phyloP scores from a whole-genome alignment of 768 basidiomycete species.

The Kwoniella heveanensis region DNA sequence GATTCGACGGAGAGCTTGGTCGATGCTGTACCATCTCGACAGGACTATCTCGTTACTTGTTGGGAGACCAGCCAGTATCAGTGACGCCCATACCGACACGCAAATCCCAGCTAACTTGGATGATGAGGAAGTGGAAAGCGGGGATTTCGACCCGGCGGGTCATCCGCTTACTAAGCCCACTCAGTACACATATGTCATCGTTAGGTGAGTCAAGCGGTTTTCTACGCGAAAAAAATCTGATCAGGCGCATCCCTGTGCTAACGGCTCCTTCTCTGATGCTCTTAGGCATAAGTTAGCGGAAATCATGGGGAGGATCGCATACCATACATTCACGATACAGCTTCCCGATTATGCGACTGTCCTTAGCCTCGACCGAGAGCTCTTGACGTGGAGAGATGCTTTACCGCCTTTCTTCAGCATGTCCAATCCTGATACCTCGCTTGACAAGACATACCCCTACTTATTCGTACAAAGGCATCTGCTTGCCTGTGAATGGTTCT shows the following conservation, averaged over 20 bases:
- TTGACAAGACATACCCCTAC: slow-evolving; percentile 54
- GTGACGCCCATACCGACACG: slow-evolving; percentile 56
- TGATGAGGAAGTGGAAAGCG: slow-evolving; percentile 54
- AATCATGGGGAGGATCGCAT: slow-evolving; percentile 56
- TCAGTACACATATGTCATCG: slow-evolving; percentile 55
- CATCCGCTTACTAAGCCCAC: slow-evolving; percentile 55
- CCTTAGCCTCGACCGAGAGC: slow-evolving; percentile 55
- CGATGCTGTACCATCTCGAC: slow-evolving; percentile 56
- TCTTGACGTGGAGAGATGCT: slow-evolving; percentile 51
- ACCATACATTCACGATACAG: slow-evolving; percentile 57
- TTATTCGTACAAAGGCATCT: slow-evolving; percentile 57
- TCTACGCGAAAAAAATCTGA: too few relatives aligned
- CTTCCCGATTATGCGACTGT: slow-evolving; percentile 56
- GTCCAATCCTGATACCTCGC: slow-evolving; percentile 51
- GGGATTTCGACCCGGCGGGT: slow-evolving; percentile 54
- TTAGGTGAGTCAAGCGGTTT: slow-evolving; percentile 34
- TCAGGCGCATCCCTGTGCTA: neutral
- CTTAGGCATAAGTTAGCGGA: slow-evolving; percentile 54
- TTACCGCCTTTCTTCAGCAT: slow-evolving; percentile 50
- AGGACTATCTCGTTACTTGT: slow-evolving; percentile 56
- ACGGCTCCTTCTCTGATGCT: neutral
- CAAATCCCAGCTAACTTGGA: slow-evolving; percentile 55
- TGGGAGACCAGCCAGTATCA: slow-evolving; percentile 55
- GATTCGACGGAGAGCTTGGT: slow-evolving; percentile 55
- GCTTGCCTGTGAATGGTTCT: slow-evolving; percentile 56